A percentile compares a stretch with the other conserved stretches of the same genome.
These are phyloP conservation scores for Solanum hybrid DNA, from an alignment of 305 asterid species.

Conservation along the genomic window DNA sequence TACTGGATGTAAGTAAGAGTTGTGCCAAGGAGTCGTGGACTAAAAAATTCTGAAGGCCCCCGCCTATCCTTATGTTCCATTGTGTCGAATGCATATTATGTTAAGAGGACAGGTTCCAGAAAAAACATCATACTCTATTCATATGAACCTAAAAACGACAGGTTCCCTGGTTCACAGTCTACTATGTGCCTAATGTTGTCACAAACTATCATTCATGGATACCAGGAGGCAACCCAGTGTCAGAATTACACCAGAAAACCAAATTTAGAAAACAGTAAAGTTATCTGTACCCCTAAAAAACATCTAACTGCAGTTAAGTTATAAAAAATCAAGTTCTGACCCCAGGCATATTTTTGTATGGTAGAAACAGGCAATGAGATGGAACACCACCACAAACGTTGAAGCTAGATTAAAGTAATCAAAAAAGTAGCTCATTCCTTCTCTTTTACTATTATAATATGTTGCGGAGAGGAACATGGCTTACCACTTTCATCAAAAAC, in stretches of 20 bases:
- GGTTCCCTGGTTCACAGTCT: not conserved
- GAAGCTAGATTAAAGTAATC: not conserved
- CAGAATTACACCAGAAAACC: not conserved
- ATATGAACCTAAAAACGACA: not conserved
- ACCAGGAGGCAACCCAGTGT: not conserved
- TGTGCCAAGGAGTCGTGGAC: not conserved
- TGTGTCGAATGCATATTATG: not conserved
- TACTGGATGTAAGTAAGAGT: not conserved
- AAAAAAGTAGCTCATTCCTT: not conserved
- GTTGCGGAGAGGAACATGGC: slow-evolving; percentile 5
- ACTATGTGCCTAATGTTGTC: not conserved
- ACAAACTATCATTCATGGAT: not conserved
- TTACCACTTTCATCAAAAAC: slow-evolving; percentile 64
- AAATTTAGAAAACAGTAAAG: not conserved
- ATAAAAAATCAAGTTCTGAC: not conserved
- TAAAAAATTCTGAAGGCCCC: not conserved
- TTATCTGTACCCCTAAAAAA: not conserved
- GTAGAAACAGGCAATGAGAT: not conserved
- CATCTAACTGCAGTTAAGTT: not conserved
- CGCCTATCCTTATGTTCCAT: not conserved
- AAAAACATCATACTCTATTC: not conserved
- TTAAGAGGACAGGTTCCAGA: not conserved
- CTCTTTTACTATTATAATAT: not conserved
- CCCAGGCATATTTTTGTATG: not conserved
- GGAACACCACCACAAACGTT: not conserved